These are phyloP conservation scores for Diplogelasinospora grovesii DNA, from an alignment of 495 filamentous ascomycete species.

Conservation along the genomic window DNA sequence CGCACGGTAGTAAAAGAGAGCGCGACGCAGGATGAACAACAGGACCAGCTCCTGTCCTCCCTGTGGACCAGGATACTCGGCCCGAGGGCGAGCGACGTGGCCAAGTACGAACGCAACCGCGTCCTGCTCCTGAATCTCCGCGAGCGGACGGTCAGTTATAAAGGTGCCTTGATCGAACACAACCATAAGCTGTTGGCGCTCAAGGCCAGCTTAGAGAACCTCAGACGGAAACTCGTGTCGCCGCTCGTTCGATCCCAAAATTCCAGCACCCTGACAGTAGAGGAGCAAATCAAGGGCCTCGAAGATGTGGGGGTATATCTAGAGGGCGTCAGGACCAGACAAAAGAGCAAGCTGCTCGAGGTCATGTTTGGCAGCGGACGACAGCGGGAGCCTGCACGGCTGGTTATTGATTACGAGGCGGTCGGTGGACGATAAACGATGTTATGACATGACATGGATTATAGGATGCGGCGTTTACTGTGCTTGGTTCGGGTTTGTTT, in stretches of 20 bases:
- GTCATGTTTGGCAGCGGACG: slow-evolving; percentile 61
- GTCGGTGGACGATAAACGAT: too few species aligned
- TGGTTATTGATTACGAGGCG: too few species aligned
- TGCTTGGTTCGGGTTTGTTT: too few species aligned
- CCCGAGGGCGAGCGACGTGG: slow-evolving; percentile 58
- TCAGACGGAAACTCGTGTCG: slow-evolving; percentile 70
- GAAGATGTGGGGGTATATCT: slow-evolving; percentile 73
- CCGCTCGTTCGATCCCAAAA: slow-evolving; percentile 69
- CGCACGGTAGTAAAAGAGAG: slow-evolving; percentile 79
- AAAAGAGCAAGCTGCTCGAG: slow-evolving; percentile 80
- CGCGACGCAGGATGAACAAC: slow-evolving; percentile 67
- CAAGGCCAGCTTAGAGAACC: slow-evolving; percentile 71
- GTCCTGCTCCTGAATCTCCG: slow-evolving; percentile 67
- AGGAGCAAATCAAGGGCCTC: slow-evolving; percentile 76
- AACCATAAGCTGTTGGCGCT: slow-evolving; percentile 70
- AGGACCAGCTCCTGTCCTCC: slow-evolving; percentile 71
- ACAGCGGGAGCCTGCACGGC: too few species aligned
- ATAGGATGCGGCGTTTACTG: too few species aligned
- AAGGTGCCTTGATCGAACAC: slow-evolving; percentile 74
- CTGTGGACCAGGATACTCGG: slow-evolving; percentile 82
- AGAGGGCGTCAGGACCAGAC: slow-evolving; percentile 60
- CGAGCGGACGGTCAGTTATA: slow-evolving; percentile 77
- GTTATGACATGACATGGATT: too few species aligned
- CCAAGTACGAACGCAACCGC: slow-evolving; percentile 86
- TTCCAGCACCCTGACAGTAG: slow-evolving; percentile 60